Conservation (phyloP, 345 rosid genomes). For the Pistacia vera region DNA sequence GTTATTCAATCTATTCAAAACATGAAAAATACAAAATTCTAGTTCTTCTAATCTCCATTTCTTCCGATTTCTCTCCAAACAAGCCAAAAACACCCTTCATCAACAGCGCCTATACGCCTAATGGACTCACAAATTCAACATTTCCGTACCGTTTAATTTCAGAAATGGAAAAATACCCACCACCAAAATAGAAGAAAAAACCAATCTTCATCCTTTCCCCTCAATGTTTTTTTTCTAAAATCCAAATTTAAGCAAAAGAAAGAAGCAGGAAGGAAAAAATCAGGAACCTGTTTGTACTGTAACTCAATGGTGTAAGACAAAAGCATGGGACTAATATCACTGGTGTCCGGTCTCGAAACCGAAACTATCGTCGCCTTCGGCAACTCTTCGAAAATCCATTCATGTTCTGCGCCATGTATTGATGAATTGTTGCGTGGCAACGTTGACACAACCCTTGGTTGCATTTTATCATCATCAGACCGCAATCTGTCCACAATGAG, state of each 20-base stretch:
- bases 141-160: neutral
- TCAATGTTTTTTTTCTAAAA: neutral
- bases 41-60: neutral
- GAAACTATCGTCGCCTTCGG: constrained; percentile 68
- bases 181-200: neutral
- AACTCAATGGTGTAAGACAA: constrained; percentile 81
- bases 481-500: constrained; percentile 38
- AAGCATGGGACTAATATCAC: constrained; percentile 87
- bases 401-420: constrained; percentile 29
- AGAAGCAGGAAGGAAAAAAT: neutral
- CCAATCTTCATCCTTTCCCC: neutral
- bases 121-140: neutral
- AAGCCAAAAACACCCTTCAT: neutral
- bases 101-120: neutral
- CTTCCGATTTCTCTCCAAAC: neutral
- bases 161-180: neutral
- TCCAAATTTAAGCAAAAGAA: neutral
- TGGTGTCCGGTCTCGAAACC: constrained; percentile 73
- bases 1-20: neutral
- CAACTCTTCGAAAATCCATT: constrained; percentile 64
- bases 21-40: neutral
- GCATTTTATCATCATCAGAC: constrained; percentile 23
- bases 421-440: constrained; percentile 18
- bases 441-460: constrained; percentile 6
- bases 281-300: constrained; percentile 67